phyloP scores from a whole-genome alignment of 2,329 filamentous ascomycete species.

The Alternaria metachromatica region DNA sequence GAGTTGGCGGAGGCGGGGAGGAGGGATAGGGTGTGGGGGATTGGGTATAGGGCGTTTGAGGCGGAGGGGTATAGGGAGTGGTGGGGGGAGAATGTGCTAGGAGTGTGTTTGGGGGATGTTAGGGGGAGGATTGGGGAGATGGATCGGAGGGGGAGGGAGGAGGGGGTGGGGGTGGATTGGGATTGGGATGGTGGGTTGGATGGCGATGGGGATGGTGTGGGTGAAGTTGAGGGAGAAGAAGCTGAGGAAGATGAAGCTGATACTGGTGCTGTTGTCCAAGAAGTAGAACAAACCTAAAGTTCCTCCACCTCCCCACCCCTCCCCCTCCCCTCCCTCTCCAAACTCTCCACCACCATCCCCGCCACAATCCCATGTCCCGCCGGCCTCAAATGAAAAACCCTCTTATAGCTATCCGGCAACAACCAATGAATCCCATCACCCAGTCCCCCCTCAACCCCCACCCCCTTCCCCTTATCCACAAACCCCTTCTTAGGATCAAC shows the following conservation, averaged over 20 bases:
- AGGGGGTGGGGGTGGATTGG: not conserved
- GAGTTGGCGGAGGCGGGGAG: conserved; percentile 46
- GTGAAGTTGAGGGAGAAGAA: not conserved
- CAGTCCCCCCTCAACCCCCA: not conserved
- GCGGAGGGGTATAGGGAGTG: conserved; percentile 46
- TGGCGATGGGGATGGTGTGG: not conserved
- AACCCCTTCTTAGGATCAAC: conserved; percentile 34
- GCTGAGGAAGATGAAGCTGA: not conserved
- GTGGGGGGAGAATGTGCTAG: conserved; percentile 70
- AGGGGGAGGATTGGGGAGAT: conserved; percentile 55
- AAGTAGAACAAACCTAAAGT: not conserved
- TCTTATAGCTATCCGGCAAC: conserved; percentile 39
- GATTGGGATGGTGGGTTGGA: not conserved
- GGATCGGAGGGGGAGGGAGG: not conserved
- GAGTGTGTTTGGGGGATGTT: conserved; percentile 66
- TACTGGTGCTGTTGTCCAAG: not conserved
- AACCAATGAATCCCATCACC: conserved; percentile 35
- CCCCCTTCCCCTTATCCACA: conserved; percentile 24
- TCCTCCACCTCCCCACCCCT: not conserved
- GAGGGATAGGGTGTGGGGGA: conserved; percentile 21
- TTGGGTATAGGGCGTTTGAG: conserved; percentile 17
- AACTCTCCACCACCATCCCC: not conserved
- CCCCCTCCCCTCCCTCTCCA: not conserved
- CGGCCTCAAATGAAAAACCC: conserved; percentile 40
- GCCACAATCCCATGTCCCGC: conserved; percentile 34